Evolutionary conservation across 2,329 filamentous ascomycete genomes (phyloP).

Genomic region (Exophiala xenobiotica): DNA sequence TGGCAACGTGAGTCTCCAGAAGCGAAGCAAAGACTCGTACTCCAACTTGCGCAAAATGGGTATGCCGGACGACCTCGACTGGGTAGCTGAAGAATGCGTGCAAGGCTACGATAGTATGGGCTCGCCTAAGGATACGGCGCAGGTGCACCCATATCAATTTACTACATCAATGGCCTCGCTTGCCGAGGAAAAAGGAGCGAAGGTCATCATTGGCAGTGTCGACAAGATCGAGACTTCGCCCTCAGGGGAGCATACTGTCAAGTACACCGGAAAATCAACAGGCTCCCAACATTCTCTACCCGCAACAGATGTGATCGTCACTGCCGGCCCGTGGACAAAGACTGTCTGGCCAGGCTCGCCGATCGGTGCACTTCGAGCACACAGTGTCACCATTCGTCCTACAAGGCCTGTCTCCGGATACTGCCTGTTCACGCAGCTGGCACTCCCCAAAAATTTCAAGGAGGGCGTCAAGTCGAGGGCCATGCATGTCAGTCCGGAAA

Average conservation of each 20-base stretch:
- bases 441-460: constrained; percentile 64
- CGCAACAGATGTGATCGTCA: constrained; percentile 60
- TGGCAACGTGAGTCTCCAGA: constrained; percentile 53
- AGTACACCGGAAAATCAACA: constrained; percentile 57
- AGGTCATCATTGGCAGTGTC: constrained; percentile 68
- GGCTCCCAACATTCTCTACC: constrained; percentile 50
- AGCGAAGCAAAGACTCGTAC: constrained; percentile 53
- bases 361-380: constrained; percentile 60
- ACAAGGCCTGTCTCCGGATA: constrained; percentile 51
- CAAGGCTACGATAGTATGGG: constrained; percentile 80
- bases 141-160: constrained; percentile 91
- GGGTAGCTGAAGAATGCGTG: constrained; percentile 70
- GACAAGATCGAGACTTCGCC: constrained; percentile 54
- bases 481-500: constrained; percentile 77
- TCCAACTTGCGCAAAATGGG: constrained; percentile 56
- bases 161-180: constrained; percentile 79
- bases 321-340: constrained; percentile 63
- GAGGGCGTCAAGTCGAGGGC: constrained; percentile 53
- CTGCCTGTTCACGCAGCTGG: constrained; percentile 75
- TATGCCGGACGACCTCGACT: constrained; percentile 77
- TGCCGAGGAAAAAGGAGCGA: constrained; percentile 67
- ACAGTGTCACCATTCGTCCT: constrained; percentile 62
- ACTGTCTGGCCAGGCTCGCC: constrained; percentile 55
- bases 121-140: constrained; percentile 74
- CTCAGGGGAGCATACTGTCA: constrained; percentile 47